These are phyloP conservation scores for Starmerella vaccinii DNA, from an alignment of 805 yeast genomes.

Conservation along the genomic window DNA sequence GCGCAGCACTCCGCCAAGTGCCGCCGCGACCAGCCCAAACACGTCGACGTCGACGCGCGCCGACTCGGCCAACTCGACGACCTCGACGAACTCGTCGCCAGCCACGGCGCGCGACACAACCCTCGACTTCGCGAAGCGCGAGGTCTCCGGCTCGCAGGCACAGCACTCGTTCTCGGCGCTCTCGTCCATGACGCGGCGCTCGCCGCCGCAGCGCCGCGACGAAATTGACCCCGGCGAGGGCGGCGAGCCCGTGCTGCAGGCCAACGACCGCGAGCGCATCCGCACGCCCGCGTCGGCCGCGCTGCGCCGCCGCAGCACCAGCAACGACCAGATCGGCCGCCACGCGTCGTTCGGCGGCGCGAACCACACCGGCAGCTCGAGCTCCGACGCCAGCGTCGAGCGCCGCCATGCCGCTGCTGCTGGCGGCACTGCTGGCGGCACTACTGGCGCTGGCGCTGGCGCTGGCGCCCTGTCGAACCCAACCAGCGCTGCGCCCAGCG, in stretches of 20 bases:
- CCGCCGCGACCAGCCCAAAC: conserved; percentile 1
- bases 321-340: conserved; percentile 27
- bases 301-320: conserved; percentile 22
- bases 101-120: neutral
- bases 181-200: conserved; percentile 17
- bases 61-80: neutral
- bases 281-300: conserved; percentile 30
- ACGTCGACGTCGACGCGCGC: conserved; percentile 9
- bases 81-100: neutral
- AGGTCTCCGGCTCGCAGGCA: conserved; percentile 13
- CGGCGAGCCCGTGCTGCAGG: conserved; percentile 21
- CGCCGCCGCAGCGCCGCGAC: conserved; percentile 12
- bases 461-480: conserved; percentile 3
- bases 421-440: too few relatives aligned
- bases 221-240: neutral
- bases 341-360: conserved; percentile 19
- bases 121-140: conserved; percentile 24
- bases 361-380: conserved; percentile 6
- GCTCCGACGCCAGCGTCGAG: conserved; percentile 8
- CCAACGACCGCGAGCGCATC: conserved; percentile 29
- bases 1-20: neutral
- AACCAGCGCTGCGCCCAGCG: neutral
- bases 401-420: conserved; percentile 6
- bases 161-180: conserved; percentile 20
- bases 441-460: too few relatives aligned